These are phyloP conservation scores for Fusarium lateritium DNA, from an alignment of 2,329 filamentous ascomycete species.

Conservation along the genomic window DNA sequence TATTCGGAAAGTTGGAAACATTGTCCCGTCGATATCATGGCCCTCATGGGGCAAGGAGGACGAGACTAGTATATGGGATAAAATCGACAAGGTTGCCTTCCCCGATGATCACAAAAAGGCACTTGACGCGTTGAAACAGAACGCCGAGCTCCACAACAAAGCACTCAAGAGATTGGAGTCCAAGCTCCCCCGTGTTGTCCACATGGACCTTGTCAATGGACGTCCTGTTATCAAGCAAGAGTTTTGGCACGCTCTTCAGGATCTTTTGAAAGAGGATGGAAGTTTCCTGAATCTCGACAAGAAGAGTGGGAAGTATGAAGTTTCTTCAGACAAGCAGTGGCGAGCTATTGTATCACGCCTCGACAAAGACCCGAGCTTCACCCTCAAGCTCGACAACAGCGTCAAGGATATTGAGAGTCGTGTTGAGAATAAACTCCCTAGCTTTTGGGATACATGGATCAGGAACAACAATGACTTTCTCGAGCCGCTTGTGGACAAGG, in stretches of 20 bases:
- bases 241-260: constrained; percentile 76
- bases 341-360: constrained; percentile 61
- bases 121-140: constrained; percentile 50
- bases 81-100: constrained; percentile 35
- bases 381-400: constrained; percentile 47
- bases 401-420: constrained; percentile 47
- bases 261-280: constrained; percentile 65
- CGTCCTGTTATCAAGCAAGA: constrained; percentile 68
- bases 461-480: constrained; percentile 63
- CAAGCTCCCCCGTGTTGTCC: constrained; percentile 70
- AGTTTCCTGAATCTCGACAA: constrained; percentile 64
- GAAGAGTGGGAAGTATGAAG: constrained; percentile 54
- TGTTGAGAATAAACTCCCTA: constrained; percentile 53
- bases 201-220: constrained; percentile 68
- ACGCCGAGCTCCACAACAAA: constrained; percentile 54
- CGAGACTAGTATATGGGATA: constrained; percentile 35
- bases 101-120: constrained; percentile 51
- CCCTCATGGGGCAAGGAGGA: constrained; percentile 39
- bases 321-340: constrained; percentile 65
- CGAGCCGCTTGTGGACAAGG: constrained; percentile 50
- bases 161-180: constrained; percentile 61
- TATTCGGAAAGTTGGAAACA: constrained; percentile 39
- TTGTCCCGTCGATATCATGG: constrained; percentile 50
- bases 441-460: constrained; percentile 68
- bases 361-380: constrained; percentile 53